These are phyloP conservation scores for Tanacetum coccineum DNA, from an alignment of 129 eudicot species.

Conservation along the genomic window DNA sequence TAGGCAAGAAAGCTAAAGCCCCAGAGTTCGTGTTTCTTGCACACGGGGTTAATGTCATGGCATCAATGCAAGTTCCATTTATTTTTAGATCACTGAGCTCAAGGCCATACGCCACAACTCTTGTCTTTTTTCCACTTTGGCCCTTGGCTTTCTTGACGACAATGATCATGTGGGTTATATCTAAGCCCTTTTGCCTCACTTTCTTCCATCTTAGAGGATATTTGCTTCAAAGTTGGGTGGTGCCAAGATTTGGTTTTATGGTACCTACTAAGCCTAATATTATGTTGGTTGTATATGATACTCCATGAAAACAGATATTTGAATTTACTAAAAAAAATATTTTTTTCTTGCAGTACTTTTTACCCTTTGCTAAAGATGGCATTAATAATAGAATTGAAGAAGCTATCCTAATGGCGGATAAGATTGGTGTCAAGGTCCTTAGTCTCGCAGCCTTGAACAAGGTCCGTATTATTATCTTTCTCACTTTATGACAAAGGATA, in stretches of 20 bases:
- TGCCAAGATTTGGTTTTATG: conserved; percentile 80
- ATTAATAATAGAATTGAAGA: conserved; percentile 78
- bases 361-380: conserved; percentile 71
- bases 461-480: conserved; percentile 32
- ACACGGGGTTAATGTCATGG: conserved; percentile 56
- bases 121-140: conserved; percentile 53
- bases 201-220: conserved; percentile 61
- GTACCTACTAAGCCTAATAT: conserved; percentile 17
- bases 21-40: conserved; percentile 85
- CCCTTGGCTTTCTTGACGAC: conserved; percentile 38
- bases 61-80: conserved; percentile 59
- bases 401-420: conserved; percentile 75
- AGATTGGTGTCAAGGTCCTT: conserved; percentile 74
- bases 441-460: conserved; percentile 82
- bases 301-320: neutral
- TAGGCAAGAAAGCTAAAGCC: conserved; percentile 50
- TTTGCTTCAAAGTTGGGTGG: conserved; percentile 56
- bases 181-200: conserved; percentile 51
- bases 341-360: conserved; percentile 59
- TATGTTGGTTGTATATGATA: neutral
- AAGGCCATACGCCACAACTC: conserved; percentile 45
- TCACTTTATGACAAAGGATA: neutral
- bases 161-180: conserved; percentile 57
- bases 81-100: conserved; percentile 63
- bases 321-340: neutral